Evolutionary conservation across 192 early-diverging fungal species (phyloP).

Genomic region (Entomortierella parvispora): DNA sequence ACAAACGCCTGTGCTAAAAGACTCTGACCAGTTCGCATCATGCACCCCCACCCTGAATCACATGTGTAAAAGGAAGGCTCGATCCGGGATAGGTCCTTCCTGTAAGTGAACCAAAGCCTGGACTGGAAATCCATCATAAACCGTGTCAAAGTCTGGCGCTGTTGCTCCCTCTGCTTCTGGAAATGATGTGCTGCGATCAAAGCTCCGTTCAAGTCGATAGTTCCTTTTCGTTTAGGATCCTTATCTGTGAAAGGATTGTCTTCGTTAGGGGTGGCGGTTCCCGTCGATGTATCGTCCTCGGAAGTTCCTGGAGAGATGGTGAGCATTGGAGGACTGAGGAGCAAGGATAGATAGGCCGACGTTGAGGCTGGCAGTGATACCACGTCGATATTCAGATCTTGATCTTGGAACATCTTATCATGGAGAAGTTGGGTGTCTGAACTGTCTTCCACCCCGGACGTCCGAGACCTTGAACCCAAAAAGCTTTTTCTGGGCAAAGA

Average conservation of each 20-base stretch:
- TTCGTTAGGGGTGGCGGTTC: too few species aligned
- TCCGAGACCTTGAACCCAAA: too few species aligned
- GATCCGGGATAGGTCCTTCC: constrained; percentile 51
- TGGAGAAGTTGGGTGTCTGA: too few species aligned
- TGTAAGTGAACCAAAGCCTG: constrained; percentile 50
- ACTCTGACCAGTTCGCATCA: constrained; percentile 57
- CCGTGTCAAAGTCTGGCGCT: constrained; percentile 22
- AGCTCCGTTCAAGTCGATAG: too few species aligned
- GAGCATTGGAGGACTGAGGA: neutral
- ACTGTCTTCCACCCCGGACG: too few species aligned
- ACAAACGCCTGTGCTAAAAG: constrained; percentile 53
- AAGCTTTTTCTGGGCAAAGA: too few species aligned
- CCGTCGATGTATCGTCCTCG: neutral
- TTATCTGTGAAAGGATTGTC: too few species aligned
- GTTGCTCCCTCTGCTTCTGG: too few species aligned
- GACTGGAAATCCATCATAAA: constrained; percentile 56
- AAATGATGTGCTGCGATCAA: too few species aligned
- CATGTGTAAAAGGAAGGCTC: constrained; percentile 54
- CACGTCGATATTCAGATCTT: neutral
- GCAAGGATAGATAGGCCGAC: constrained; percentile 1
- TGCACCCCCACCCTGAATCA: constrained; percentile 56
- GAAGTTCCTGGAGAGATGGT: neutral
- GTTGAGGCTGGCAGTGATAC: constrained; percentile 13
- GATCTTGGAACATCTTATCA: too few species aligned
- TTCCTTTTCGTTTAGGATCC: too few species aligned